phyloP scores from a whole-genome alignment of 2,329 filamentous ascomycete species.

The Trichoderma sp. region DNA sequence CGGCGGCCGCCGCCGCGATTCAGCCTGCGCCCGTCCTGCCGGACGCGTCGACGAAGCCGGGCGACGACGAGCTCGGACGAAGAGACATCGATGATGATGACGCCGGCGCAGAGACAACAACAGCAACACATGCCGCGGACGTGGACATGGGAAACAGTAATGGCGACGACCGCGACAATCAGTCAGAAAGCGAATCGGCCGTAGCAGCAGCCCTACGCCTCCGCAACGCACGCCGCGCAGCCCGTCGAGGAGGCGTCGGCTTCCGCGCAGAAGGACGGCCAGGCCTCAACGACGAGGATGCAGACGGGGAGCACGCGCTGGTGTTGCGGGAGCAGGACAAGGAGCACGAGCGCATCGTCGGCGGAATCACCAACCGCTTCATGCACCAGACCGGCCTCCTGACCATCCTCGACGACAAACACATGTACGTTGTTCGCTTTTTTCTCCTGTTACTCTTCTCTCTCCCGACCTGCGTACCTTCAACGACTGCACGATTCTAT shows the following conservation, averaged over 20 bases:
- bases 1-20: neutral
- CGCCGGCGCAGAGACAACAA: constrained; percentile 6
- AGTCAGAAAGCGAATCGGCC: constrained; percentile 36
- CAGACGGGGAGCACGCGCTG: constrained; percentile 16
- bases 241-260: constrained; percentile 57
- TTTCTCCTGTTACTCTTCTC: too few relatives aligned
- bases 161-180: constrained; percentile 31
- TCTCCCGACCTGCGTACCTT: too few relatives aligned
- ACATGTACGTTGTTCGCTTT: constrained; percentile 65
- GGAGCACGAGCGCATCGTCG: constrained; percentile 32
- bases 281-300: constrained; percentile 23
- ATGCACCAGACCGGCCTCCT: constrained; percentile 71
- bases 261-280: constrained; percentile 48
- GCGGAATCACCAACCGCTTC: constrained; percentile 56
- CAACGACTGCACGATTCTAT: neutral
- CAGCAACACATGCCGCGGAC: neutral
- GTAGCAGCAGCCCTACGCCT: constrained; percentile 55
- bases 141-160: constrained; percentile 28
- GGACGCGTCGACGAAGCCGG: constrained; percentile 7
- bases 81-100: constrained; percentile 33
- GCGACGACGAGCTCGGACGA: neutral
- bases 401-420: constrained; percentile 67
- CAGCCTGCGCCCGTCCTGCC: neutral
- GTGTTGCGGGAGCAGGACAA: constrained; percentile 31
- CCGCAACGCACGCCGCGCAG: constrained; percentile 55